Conservation (phyloP, 2,329 filamentous ascomycete species). For the Phyllosticta citriasiana region DNA sequence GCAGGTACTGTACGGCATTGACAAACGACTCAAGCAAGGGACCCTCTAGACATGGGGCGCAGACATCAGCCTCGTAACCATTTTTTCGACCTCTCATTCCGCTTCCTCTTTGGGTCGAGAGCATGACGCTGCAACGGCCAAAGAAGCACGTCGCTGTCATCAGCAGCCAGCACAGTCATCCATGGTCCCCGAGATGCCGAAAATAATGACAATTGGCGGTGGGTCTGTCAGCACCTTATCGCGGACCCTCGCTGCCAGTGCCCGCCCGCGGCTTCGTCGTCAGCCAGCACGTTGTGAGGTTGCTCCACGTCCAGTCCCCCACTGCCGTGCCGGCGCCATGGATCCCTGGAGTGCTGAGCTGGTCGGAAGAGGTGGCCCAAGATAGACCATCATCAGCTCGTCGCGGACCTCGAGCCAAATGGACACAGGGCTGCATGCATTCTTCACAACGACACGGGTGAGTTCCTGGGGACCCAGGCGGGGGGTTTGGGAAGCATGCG, state of each 20-base stretch:
- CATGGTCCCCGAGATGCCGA: constrained; percentile 2
- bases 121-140: not conserved
- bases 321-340: constrained; percentile 2
- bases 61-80: not conserved
- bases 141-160: not conserved
- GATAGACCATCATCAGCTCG: not conserved
- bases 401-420: not conserved
- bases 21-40: not conserved
- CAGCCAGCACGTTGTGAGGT: not conserved
- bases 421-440: constrained; percentile 6
- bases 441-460: constrained; percentile 6
- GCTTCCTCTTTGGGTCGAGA: not conserved
- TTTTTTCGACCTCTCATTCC: not conserved
- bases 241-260: not conserved
- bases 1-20: not conserved
- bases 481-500: constrained; percentile 1
- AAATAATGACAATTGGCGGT: constrained; percentile 8
- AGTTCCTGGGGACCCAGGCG: constrained; percentile 1
- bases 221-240: constrained; percentile 8
- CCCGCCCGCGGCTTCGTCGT: not conserved
- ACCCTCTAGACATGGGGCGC: not conserved
- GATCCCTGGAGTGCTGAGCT: not conserved
- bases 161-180: constrained; percentile 5
- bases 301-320: not conserved
- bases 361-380: constrained; percentile 5